A percentile compares a stretch with the other conserved stretches of the same genome.
These are phyloP conservation scores for Chytriomyces sp. DNA, from an alignment of 192 early-diverging fungal genomes.

Conservation along the genomic window DNA sequence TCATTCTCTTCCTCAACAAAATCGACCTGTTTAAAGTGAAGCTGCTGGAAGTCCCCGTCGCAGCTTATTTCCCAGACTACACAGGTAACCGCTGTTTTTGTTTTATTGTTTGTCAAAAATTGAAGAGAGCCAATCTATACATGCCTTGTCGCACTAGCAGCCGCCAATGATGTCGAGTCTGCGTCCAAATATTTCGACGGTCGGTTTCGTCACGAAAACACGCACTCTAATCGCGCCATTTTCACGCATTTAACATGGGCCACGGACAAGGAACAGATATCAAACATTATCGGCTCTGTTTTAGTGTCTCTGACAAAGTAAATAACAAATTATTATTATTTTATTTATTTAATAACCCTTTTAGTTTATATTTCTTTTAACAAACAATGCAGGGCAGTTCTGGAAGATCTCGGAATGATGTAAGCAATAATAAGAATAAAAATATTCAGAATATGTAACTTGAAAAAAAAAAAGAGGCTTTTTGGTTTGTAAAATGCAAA, in stretches of 20 bases:
- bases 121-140: background rate
- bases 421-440: no score
- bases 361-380: no score
- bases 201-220: no score
- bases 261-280: slow-evolving; percentile 62
- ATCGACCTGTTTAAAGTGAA: slow-evolving; percentile 94
- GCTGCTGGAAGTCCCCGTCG: slow-evolving; percentile 64
- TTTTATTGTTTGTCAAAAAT: no score
- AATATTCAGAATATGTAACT: no score
- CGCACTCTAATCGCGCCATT: no score
- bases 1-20: slow-evolving; percentile 97
- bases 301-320: slow-evolving; percentile 31
- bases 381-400: background rate
- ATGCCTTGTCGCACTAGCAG: background rate
- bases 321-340: background rate
- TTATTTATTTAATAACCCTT: background rate
- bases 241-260: slow-evolving; percentile 46
- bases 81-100: slow-evolving; percentile 20
- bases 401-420: slow-evolving; percentile 6
- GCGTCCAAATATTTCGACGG: no score
- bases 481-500: no score
- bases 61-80: slow-evolving; percentile 88
- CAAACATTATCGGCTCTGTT: slow-evolving; percentile 44
- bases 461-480: no score
- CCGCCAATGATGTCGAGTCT: no score